phyloP scores from a whole-genome alignment of 768 basidiomycete species.

The Erythrobasidium yunnanense region DNA sequence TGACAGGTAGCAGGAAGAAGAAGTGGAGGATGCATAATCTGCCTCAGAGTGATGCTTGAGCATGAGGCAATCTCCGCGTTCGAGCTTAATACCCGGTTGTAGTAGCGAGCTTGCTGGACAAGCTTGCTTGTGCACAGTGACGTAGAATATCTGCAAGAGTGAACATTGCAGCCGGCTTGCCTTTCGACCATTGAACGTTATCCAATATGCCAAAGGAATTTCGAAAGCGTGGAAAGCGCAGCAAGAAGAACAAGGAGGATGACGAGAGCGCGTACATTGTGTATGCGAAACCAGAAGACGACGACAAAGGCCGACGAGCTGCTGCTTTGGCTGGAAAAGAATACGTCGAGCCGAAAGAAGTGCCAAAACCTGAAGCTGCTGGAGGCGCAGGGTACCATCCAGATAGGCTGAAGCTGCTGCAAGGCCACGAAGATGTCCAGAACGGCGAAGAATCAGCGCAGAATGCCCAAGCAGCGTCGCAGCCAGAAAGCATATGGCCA shows the following conservation, averaged over 20 bases:
- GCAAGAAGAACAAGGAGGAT: constrained; percentile 22
- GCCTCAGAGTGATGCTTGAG: neutral
- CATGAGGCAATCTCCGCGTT: no score
- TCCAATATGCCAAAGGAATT: constrained; percentile 27
- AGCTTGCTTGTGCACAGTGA: no score
- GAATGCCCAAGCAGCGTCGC: constrained; percentile 20
- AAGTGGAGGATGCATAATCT: neutral
- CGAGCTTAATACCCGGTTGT: no score
- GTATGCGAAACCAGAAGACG: constrained; percentile 18
- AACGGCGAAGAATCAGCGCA: constrained; percentile 20
- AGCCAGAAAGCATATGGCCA: constrained; percentile 29
- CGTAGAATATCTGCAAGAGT: no score
- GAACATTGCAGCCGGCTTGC: no score
- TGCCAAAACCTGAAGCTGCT: neutral
- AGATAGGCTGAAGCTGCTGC: neutral
- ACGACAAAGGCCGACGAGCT: neutral
- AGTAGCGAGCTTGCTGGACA: no score
- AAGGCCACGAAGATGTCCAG: constrained; percentile 29
- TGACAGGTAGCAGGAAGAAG: neutral
- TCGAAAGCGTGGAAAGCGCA: constrained; percentile 26
- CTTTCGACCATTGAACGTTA: neutral
- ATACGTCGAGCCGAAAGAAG: constrained; percentile 1
- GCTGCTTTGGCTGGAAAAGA: constrained; percentile 19
- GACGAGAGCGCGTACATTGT: constrained; percentile 18
- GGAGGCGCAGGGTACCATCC: neutral